phyloP scores from a whole-genome alignment of 2,329 filamentous ascomycete species.

The Cercospora berteroae region DNA sequence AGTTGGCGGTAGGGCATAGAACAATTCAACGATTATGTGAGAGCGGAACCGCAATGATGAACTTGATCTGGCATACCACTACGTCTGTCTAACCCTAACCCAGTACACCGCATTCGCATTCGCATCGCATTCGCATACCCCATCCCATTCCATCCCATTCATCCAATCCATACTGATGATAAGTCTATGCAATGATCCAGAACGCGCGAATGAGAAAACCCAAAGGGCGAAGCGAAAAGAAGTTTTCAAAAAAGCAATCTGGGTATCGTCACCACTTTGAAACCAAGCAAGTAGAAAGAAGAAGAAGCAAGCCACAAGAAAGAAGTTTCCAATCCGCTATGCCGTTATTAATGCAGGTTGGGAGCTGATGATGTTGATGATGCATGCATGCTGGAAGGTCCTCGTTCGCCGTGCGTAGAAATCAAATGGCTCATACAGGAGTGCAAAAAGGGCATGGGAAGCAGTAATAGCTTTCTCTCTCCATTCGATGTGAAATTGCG shows the following conservation, averaged over 20 bases:
- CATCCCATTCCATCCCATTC: not conserved
- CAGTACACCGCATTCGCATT: not conserved
- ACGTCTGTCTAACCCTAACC: not conserved
- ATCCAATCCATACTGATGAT: not conserved
- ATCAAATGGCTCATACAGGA: not conserved
- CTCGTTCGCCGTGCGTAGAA: not conserved
- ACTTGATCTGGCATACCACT: not conserved
- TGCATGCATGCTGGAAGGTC: not conserved
- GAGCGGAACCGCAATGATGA: not conserved
- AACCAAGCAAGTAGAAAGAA: constrained; percentile 1
- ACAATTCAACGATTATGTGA: not conserved
- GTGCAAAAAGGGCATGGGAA: not conserved
- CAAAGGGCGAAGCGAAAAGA: not conserved
- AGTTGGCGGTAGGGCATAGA: too few species aligned
- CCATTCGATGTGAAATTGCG: not conserved
- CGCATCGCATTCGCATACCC: not conserved
- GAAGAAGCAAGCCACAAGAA: not conserved
- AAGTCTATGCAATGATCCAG: not conserved
- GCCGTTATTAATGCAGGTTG: constrained; percentile 21
- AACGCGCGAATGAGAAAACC: not conserved
- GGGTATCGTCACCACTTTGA: constrained; percentile 24
- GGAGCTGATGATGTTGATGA: not conserved
- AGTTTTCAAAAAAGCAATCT: constrained; percentile 19
- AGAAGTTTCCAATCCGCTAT: constrained; percentile 18
- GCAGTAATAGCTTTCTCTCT: too few species aligned